Base-by-base conservation (phyloP, 2,329 filamentous ascomycete genomes). In the Fusarium fracticaudum region DNA sequence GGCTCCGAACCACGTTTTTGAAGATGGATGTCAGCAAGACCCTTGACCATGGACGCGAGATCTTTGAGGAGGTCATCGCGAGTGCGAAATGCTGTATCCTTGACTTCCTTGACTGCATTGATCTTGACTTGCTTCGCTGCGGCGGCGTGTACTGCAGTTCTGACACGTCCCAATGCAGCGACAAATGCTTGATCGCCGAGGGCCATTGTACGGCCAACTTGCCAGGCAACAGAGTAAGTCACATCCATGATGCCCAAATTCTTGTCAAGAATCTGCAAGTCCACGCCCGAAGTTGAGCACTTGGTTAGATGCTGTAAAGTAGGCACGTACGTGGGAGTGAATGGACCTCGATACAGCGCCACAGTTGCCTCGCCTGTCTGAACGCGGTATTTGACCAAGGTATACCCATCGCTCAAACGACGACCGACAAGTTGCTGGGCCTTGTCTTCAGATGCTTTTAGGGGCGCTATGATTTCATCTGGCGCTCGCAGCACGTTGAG, bases 161-260 rank as follows among this genome's bases (percentile, higher is more conserved):
- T 29, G 3, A 67, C 29, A 2, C 67, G 67, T 11, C n/a, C 26
- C 5, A 85, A 45, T 0, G 81, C 78, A 10, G 78, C 66, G 4
- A 71, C 78, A 60, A 84, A 86, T 0, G 67, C 65, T 13, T 80
- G 40, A 60, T 80, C 82, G 0, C 79, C 80, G 0, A 86, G 68
- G 0, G 84, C 86, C 40, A 86, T 55, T 8, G 78, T 79, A 29
- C 80, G 80, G 1, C 86, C 86, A 1, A 86, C 62, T 35, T 84
- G 74, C 86, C 85, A 87, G 0, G 86, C 86, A 1, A 77, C 61
- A 0, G 81, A 81, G 73, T 87, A 87, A 0, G 82, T 82, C 2
- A 86, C 58, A 66, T 87, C 85, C 81, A 86, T 84, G 10, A 87
- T 72, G 1, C 82, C 83, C 0, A 81, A 9, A 4, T 81, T 43